phyloP scores from a whole-genome alignment of 371 early-diverging fungal species.

The Rhizopus delemar region DNA sequence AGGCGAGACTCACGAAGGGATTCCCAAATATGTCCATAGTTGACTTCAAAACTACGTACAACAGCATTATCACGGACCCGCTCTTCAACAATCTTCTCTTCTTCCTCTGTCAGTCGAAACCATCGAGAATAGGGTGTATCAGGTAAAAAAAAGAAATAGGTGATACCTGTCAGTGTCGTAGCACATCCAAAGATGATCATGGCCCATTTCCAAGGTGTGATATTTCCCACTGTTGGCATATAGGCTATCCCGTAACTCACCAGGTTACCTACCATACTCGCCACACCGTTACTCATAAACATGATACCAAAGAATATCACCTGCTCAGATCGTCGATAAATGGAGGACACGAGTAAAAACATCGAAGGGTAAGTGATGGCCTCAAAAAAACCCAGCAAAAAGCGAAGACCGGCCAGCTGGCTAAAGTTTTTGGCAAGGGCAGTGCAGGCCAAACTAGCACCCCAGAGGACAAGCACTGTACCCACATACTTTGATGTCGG shows the following conservation, averaged over 20 bases:
- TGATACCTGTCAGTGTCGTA: constrained; percentile 9
- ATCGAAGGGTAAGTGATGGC: constrained; percentile 36
- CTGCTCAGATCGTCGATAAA: constrained; percentile 42
- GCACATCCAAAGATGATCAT: constrained; percentile 21
- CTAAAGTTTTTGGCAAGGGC: constrained; percentile 26
- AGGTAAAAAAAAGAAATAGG: constrained; percentile 23
- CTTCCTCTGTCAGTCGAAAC: constrained; percentile 18
- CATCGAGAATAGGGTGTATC: constrained; percentile 21
- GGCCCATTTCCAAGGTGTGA: constrained; percentile 32
- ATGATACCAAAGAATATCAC: constrained; percentile 31
- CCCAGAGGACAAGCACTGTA: constrained; percentile 23
- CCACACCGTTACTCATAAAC: constrained; percentile 33
- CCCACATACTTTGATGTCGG: constrained; percentile 22
- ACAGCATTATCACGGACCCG: constrained; percentile 32
- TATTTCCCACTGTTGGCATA: constrained; percentile 20
- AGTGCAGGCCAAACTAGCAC: constrained; percentile 23
- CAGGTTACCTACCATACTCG: constrained; percentile 25
- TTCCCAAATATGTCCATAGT: constrained; percentile 15
- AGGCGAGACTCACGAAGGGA: constrained; percentile 22
- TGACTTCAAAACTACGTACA: constrained; percentile 12
- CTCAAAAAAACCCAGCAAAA: constrained; percentile 42
- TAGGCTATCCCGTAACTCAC: constrained; percentile 35
- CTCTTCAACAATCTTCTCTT: constrained; percentile 19
- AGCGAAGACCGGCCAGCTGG: constrained; percentile 34
- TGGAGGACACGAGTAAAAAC: constrained; percentile 34